A percentile compares a stretch with the other conserved stretches of the same genome.
Evolutionary conservation across 306 rosid genomes (phyloP).

Genomic region (Cyclanthera cordifolia): DNA sequence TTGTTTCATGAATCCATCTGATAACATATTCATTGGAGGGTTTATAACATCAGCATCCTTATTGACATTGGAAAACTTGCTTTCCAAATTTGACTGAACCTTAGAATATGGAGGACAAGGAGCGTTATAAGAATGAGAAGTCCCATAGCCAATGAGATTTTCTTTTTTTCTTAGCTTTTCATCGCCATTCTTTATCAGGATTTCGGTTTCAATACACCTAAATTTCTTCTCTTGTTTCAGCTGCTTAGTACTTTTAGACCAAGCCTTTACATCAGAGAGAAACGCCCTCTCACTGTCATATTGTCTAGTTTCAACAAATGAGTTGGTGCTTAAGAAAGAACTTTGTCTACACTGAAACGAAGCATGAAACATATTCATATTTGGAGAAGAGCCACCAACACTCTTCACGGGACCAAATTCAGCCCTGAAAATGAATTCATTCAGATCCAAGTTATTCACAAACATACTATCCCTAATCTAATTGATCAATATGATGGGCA

Average conservation of each 20-base stretch:
- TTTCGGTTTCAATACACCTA: neutral
- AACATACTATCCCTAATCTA: neutral
- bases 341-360: conserved; percentile 26
- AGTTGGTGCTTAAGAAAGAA: conserved; percentile 22
- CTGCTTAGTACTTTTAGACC: neutral
- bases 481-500: neutral
- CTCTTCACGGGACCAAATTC: conserved; percentile 23
- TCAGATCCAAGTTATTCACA: conserved; percentile 1
- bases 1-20: neutral
- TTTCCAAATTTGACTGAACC: conserved; percentile 1
- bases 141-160: neutral
- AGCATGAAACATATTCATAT: conserved; percentile 17
- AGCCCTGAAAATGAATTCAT: conserved; percentile 36
- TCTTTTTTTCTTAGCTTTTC: neutral
- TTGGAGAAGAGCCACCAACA: conserved; percentile 19
- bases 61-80: neutral
- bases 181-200: neutral
- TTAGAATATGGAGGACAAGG: conserved; percentile 1
- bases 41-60: neutral
- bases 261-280: neutral
- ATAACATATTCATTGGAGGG: neutral
- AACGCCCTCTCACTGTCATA: conserved; percentile 8
- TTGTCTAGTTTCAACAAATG: conserved; percentile 21
- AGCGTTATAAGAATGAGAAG: neutral
- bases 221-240: neutral